These are phyloP conservation scores for Phytopythium mirpurense DNA, from an alignment of 352 stramenopile species.

Conservation along the genomic window DNA sequence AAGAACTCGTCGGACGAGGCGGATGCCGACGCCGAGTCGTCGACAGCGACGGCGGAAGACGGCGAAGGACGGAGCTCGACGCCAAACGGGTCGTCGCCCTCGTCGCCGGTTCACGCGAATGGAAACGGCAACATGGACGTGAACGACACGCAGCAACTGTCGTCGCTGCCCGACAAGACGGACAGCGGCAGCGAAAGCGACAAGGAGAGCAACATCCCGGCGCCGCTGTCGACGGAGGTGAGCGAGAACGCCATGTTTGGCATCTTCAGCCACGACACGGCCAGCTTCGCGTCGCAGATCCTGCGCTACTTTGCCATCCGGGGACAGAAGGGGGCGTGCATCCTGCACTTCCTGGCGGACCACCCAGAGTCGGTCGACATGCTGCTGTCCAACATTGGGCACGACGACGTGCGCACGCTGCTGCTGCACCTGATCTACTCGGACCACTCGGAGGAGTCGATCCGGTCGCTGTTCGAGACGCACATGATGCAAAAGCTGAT, in stretches of 20 bases:
- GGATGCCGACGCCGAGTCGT: slow-evolving; percentile 10
- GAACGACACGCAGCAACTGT: not conserved
- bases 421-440: slow-evolving; percentile 80
- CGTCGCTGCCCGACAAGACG: slow-evolving; percentile 9
- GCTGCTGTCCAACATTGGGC: slow-evolving; percentile 71
- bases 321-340: slow-evolving; percentile 70
- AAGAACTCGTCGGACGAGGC: slow-evolving; percentile 31
- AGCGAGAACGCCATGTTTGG: slow-evolving; percentile 44
- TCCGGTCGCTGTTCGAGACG: slow-evolving; percentile 65
- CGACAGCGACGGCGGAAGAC: slow-evolving; percentile 13
- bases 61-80: slow-evolving; percentile 9
- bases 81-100: not conserved
- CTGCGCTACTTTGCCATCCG: slow-evolving; percentile 78
- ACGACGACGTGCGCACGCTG: slow-evolving; percentile 76
- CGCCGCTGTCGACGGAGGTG: slow-evolving; percentile 29
- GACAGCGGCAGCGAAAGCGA: slow-evolving; percentile 12
- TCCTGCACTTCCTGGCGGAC: slow-evolving; percentile 60
- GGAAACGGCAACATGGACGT: not conserved
- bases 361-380: slow-evolving; percentile 60
- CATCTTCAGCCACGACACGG: slow-evolving; percentile 72
- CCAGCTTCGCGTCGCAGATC: slow-evolving; percentile 77
- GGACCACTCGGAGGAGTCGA: slow-evolving; percentile 73
- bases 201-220: slow-evolving; percentile 22
- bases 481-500: slow-evolving; percentile 75
- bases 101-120: not conserved